Conservation (phyloP, 257 asterid genomes). For the Gentiana straminea region DNA sequence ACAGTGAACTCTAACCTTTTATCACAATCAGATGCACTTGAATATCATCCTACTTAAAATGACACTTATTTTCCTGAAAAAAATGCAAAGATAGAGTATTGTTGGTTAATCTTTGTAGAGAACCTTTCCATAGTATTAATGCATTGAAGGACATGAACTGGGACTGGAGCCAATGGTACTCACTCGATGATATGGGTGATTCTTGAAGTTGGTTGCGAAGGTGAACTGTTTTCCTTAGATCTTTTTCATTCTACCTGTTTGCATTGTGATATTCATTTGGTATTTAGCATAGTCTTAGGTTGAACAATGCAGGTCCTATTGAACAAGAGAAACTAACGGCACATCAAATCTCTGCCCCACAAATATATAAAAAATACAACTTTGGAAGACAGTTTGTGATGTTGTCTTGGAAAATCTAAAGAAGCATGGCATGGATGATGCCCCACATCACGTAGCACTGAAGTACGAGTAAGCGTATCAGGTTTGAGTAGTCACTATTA, state of each 20-base stretch:
- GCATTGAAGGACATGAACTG: constrained; percentile 98
- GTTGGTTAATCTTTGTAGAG: constrained; percentile 96
- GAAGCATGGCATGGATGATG: constrained; percentile 99
- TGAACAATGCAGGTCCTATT: constrained; percentile 57
- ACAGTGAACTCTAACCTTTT: too few relatives aligned
- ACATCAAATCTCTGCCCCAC: constrained; percentile 95
- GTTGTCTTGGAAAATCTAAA: constrained; percentile 96
- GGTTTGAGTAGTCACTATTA: constrained; percentile 26
- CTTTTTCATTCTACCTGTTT: neutral
- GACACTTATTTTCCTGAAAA: too few relatives aligned
- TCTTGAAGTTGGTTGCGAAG: constrained; percentile 96
- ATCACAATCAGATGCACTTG: too few relatives aligned
- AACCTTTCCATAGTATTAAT: constrained; percentile 82
- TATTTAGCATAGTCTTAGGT: constrained; percentile 11
- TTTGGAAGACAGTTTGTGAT: constrained; percentile 96
- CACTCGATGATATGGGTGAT: constrained; percentile 94
- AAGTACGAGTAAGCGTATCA: constrained; percentile 99
- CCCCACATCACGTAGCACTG: constrained; percentile 84
- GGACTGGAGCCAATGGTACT: constrained; percentile 99
- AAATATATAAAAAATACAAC: constrained; percentile 95
- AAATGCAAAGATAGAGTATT: constrained; percentile 83
- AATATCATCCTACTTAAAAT: too few relatives aligned
- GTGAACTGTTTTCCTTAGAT: constrained; percentile 23
- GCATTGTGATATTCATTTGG: neutral
- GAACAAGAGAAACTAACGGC: constrained; percentile 98